Evolutionary conservation across 306 rosid species (phyloP), one percentile per base, ranked within the genome.

Genomic region (Phaseolus lunatus): DNA sequence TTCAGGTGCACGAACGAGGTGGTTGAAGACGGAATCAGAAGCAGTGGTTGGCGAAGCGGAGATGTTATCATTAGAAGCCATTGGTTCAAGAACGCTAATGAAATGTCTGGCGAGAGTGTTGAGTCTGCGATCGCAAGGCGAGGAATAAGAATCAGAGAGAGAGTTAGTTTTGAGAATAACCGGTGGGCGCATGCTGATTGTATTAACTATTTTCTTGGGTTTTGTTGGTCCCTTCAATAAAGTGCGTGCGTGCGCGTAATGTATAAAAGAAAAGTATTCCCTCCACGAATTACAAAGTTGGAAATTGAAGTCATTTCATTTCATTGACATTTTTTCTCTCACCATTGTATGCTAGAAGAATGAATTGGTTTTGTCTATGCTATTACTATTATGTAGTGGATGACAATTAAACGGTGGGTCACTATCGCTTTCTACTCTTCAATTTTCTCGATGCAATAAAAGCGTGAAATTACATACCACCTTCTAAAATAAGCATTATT

Each of bases 1-100:
- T 87, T 96, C 99, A 6, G 99, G 97, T 73, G 90, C 99, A 14
- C 85, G 99, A 48, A 69, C 87, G n/a, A 96, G 76, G 35, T 92
- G 97, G 87, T 88, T 86, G 76, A 96, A 96, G 78, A 88, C 93
- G 41, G 98, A 92, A 80, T 76, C 82, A 14, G 73, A 54, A 39
- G 89, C 73, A 11, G 97, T 74, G 59, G 93, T 85, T 10, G 90
- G 92, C 5, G 95, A 87, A 67, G 89, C 83, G 54, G 94, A 87
- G 57, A 92, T 31, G 16, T 61, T 64, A 13, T 76, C 76, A 5
- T 73, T 63, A 75, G 89, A 74, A 53, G 70, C 92, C 96, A 91
- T 88, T 73, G 59, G 82, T n/a, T 68, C 53, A 5, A 52, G 62
- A 22, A 52, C 70, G 48, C 45, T 62, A 12, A 73, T 37, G 1